Base-by-base conservation (phyloP, 306 rosid species). In the Vigna angularis region DNA sequence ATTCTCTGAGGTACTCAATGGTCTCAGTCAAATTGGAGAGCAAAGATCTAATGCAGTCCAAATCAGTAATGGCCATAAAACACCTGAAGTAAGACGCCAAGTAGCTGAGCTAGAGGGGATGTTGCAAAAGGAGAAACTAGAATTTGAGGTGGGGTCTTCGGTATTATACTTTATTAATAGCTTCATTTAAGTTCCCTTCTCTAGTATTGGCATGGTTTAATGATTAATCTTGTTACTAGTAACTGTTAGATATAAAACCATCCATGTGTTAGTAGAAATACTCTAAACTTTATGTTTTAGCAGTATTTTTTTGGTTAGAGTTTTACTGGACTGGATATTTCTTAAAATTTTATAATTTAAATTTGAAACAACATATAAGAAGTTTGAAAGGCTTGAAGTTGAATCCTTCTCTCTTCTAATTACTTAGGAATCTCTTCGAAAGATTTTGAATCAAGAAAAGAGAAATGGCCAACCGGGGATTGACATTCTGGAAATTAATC, bases 401-500 rank as follows among this genome's bases (percentile, higher is more conserved):
- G 26, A 79, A 47, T 48, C 57, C 49, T 74, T 74, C 47, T 63
- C 58, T 57, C 15, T 51, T 20, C 16, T 68, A 83, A 61, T 69
- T 49, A 80, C 82, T 45, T 73, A 96, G 99, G 99, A 86, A 74
- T 81, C 86, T 47, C 87, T 90, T 81, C 85, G 84, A 52, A 82
- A 90, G 81, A 74, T 84, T 82, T 75, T 88, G 74, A 88, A 76
- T 65, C 89, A 76, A 32, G 97, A 85, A 82, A 81, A 70, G 58
- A 87, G 62, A 78, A 85, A 76, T 82, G 88, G 91, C 75, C 90
- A 84, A 72, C 94, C 91, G 56, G 78, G 72, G 76, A 85, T 87
- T 70, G 98, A 96, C 85, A 85, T 96, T 86, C 88, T 95, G 77
- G 96, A 95, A 83, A 86, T 95, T 83, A 89, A 93, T 78, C 86